phyloP scores from a whole-genome alignment of 1,284 basidiomycete species.

The Malassezia vespertilionis region DNA sequence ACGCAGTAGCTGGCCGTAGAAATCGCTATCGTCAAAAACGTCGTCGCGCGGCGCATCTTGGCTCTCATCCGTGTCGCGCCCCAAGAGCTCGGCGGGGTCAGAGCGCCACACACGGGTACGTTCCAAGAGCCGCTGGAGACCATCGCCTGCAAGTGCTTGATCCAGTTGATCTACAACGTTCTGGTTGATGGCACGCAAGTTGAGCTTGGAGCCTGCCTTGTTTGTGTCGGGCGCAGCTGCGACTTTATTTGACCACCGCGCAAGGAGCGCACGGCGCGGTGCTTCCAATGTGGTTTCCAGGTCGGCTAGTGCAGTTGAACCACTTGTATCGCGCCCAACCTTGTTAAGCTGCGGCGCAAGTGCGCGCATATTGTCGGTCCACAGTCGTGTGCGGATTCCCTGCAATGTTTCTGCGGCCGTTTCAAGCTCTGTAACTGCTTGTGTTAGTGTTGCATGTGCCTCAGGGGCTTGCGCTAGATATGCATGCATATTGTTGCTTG shows the following conservation, averaged over 20 bases:
- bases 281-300: conserved; percentile 18
- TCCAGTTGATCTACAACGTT: conserved; percentile 29
- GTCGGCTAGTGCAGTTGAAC: conserved; percentile 15
- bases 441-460: conserved; percentile 3
- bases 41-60: conserved; percentile 18
- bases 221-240: conserved; percentile 21
- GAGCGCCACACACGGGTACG: conserved; percentile 33
- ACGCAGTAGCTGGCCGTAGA: conserved; percentile 37
- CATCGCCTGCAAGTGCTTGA: conserved; percentile 29
- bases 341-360: background rate
- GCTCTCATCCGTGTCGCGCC: background rate
- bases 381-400: conserved; percentile 2
- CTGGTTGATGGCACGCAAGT: conserved; percentile 36
- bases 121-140: conserved; percentile 26
- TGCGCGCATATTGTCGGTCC: conserved; percentile 7
- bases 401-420: conserved; percentile 12
- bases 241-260: conserved; percentile 32
- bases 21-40: conserved; percentile 44
- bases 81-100: conserved; percentile 13
- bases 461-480: conserved; percentile 1
- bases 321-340: conserved; percentile 8
- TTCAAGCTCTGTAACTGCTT: conserved; percentile 17
- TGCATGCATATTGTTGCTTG: background rate
- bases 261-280: conserved; percentile 20
- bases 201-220: conserved; percentile 11